Evolutionary conservation across 495 filamentous ascomycete species (phyloP).

Genomic region (Penicillium salamii): DNA sequence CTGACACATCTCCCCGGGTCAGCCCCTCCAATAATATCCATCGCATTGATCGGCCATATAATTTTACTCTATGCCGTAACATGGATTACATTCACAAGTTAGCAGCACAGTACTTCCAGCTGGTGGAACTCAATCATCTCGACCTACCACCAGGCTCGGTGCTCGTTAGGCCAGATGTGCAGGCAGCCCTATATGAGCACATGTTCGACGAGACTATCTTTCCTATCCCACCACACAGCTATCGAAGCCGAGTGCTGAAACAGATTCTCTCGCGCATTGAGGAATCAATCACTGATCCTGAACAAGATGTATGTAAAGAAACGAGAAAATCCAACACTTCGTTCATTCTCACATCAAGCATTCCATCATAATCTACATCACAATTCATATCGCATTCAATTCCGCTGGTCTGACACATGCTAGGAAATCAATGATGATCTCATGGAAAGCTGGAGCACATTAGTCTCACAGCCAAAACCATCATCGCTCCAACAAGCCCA

Average conservation of each 20-base stretch:
- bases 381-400: background rate
- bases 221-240: constrained; percentile 60
- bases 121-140: constrained; percentile 55
- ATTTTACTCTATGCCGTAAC: constrained; percentile 1
- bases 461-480: constrained; percentile 58
- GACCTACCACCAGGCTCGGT: constrained; percentile 51
- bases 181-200: constrained; percentile 57
- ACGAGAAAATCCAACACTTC: too few relatives aligned
- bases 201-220: constrained; percentile 59
- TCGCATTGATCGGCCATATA: constrained; percentile 4
- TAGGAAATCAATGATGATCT: constrained; percentile 78
- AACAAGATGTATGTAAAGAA: constrained; percentile 78
- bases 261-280: constrained; percentile 64
- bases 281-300: constrained; percentile 66
- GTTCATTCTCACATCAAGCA: constrained; percentile 7
- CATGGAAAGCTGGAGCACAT: constrained; percentile 54
- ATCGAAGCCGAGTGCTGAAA: constrained; percentile 72
- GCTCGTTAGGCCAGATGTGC: constrained; percentile 53
- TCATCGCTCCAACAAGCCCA: constrained; percentile 63
- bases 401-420: constrained; percentile 2
- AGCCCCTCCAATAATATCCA: constrained; percentile 7
- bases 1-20: background rate
- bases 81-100: constrained; percentile 23
- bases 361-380: background rate
- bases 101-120: constrained; percentile 63